phyloP scores from a whole-genome alignment of 2,329 filamentous ascomycete species.

The Alternaria triticina region DNA sequence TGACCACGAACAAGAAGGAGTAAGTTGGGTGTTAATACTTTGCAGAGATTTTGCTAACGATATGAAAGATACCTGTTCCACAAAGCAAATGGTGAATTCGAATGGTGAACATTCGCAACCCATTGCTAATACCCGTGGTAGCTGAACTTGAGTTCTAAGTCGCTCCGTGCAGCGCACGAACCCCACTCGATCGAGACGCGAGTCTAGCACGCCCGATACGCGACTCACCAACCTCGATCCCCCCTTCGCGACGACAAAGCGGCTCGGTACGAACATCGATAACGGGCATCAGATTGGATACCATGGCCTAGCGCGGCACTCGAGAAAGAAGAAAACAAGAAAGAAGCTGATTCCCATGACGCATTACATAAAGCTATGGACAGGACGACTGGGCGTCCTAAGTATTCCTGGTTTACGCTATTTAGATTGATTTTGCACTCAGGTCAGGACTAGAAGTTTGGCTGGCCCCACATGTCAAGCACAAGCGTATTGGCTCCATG shows the following conservation, averaged over 20 bases:
- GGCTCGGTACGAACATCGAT: neutral
- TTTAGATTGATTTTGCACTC: neutral
- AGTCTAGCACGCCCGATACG: slow-evolving; percentile 1
- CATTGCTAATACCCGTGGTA: slow-evolving; percentile 23
- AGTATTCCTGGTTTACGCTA: neutral
- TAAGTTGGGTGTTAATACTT: slow-evolving; percentile 49
- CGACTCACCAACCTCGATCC: neutral
- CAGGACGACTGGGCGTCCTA: neutral
- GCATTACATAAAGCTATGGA: neutral
- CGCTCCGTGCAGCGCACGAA: slow-evolving; percentile 15
- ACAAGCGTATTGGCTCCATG: neutral
- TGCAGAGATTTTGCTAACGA: slow-evolving; percentile 11
- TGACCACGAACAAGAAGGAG: slow-evolving; percentile 93
- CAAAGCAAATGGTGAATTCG: slow-evolving; percentile 96
- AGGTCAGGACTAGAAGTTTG: neutral
- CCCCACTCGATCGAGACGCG: slow-evolving; percentile 8
- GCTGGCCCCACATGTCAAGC: neutral
- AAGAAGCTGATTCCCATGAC: neutral
- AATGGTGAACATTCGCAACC: slow-evolving; percentile 70
- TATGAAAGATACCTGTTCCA: slow-evolving; percentile 84
- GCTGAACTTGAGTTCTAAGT: slow-evolving; percentile 33
- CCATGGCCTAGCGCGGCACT: neutral
- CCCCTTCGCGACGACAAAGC: neutral
- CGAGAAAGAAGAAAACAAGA: neutral
- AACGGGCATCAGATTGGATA: slow-evolving; percentile 7